Percentiles rank a stretch among this genome's conserved stretches.
Conservation (phyloP, 2,329 filamentous ascomycete species). For the Myrmaecium sp. region DNA sequence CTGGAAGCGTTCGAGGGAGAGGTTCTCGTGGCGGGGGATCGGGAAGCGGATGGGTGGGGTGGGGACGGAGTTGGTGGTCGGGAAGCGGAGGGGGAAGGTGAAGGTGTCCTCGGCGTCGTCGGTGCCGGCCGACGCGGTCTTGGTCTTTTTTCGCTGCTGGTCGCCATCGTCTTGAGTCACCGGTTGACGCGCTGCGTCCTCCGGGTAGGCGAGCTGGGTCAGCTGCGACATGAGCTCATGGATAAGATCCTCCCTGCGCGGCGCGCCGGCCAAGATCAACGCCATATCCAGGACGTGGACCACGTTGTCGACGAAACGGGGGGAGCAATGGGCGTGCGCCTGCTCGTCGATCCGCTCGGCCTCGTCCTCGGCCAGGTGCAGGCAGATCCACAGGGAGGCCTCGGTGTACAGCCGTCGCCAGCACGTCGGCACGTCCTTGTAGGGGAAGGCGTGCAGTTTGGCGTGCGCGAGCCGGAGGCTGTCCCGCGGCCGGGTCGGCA, state of each 20-base stretch:
- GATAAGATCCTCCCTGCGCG: slow-evolving; percentile 15
- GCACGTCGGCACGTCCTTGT: slow-evolving; percentile 44
- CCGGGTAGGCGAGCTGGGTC: slow-evolving; percentile 19
- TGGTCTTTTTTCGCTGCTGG: no score
- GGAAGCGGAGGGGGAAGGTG: slow-evolving; percentile 8
- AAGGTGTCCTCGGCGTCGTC: no score
- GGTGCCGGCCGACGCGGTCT: no score
- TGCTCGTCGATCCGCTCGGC: slow-evolving; percentile 3
- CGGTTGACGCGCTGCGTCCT: no score
- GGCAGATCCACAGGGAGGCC: slow-evolving; percentile 46
- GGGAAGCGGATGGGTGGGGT: slow-evolving; percentile 8
- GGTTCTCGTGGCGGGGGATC: slow-evolving; percentile 9
- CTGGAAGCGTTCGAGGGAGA: slow-evolving; percentile 14
- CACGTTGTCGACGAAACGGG: slow-evolving; percentile 39
- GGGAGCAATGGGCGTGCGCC: no score
- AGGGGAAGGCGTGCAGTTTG: slow-evolving; percentile 55
- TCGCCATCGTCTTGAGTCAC: no score
- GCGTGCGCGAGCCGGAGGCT: slow-evolving; percentile 42
- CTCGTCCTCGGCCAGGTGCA: slow-evolving; percentile 12
- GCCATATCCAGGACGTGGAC: slow-evolving; percentile 58
- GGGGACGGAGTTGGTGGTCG: slow-evolving; percentile 3
- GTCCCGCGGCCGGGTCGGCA: slow-evolving; percentile 28
- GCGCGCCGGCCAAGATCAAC: slow-evolving; percentile 48
- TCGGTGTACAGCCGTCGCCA: slow-evolving; percentile 62
- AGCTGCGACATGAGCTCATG: slow-evolving; percentile 36